These are phyloP conservation scores for Pichia exigua DNA, from an alignment of 805 yeast genomes.

Conservation along the genomic window DNA sequence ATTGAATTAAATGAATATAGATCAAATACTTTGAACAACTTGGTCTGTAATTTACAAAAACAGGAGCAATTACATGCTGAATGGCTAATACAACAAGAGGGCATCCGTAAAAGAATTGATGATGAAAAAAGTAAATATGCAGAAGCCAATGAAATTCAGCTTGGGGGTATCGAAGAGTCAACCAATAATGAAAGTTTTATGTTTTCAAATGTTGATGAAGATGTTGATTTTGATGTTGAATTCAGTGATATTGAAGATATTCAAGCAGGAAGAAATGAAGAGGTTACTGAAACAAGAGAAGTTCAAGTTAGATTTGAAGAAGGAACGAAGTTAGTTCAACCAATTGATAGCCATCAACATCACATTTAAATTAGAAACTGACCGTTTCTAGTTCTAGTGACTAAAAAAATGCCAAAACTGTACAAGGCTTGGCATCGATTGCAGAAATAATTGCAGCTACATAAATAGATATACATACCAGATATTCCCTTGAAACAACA, in stretches of 20 bases:
- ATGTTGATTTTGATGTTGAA: conserved; percentile 27
- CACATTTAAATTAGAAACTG: neutral
- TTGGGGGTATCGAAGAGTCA: conserved; percentile 13
- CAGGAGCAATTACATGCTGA: conserved; percentile 22
- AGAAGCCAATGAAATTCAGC: conserved; percentile 14
- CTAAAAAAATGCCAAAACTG: too few relatives aligned
- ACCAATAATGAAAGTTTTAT: neutral
- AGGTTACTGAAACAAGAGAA: neutral
- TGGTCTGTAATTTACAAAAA: conserved; percentile 22
- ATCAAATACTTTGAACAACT: conserved; percentile 15
- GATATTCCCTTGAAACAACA: too few relatives aligned
- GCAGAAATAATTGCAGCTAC: neutral
- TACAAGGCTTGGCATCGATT: neutral
- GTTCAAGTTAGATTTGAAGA: conserved; percentile 3
- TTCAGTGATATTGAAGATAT: conserved; percentile 17
- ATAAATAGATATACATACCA: too few relatives aligned
- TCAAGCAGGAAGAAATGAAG: neutral
- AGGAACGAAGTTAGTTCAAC: neutral
- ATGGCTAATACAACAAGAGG: conserved; percentile 22
- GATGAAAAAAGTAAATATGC: conserved; percentile 16
- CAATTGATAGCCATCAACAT: neutral
- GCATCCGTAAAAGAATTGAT: conserved; percentile 22
- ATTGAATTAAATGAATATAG: conserved; percentile 15
- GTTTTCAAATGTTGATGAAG: conserved; percentile 18
- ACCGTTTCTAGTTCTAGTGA: too few relatives aligned